Conservation (phyloP, 1,284 basidiomycete genomes). For the Ganoderma sinense region DNA sequence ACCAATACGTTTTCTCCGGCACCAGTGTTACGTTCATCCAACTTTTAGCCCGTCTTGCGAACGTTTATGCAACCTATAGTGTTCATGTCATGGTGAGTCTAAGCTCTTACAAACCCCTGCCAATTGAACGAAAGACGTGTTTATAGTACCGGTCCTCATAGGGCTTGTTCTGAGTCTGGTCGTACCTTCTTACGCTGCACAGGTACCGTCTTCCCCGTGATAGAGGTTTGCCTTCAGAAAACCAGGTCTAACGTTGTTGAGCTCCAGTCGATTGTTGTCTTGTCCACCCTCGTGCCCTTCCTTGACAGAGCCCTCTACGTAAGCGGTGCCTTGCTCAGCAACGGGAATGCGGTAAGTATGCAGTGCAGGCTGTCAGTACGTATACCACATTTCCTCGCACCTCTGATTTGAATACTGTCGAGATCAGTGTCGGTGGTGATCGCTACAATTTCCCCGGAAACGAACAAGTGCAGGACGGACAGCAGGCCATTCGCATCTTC, state of each 20-base stretch:
- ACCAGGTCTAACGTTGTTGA: constrained; percentile 53
- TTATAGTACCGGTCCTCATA: not conserved
- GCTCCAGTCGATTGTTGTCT: constrained; percentile 55
- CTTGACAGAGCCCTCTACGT: constrained; percentile 62
- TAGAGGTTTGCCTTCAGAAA: constrained; percentile 40
- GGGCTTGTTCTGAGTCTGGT: not conserved
- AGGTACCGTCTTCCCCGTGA: constrained; percentile 27
- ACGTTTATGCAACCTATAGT: not conserved
- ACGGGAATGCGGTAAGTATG: constrained; percentile 52
- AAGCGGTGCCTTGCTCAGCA: constrained; percentile 58
- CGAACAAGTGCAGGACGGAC: constrained; percentile 41
- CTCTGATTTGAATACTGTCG: constrained; percentile 9
- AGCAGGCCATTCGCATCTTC: constrained; percentile 44
- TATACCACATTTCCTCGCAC: not conserved
- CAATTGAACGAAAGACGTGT: not conserved
- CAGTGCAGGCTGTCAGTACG: constrained; percentile 12
- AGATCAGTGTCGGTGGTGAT: constrained; percentile 53
- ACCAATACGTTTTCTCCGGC: not conserved
- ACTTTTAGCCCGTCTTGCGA: not conserved
- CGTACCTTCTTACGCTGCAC: constrained; percentile 16
- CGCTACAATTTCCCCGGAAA: constrained; percentile 50
- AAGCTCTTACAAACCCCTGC: not conserved
- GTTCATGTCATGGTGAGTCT: not conserved
- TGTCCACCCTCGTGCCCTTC: constrained; percentile 51
- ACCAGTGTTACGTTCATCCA: not conserved